These are phyloP conservation scores for Chlamydomonas schloesseri DNA, from an alignment of 139 green algal genomes.

Conservation along the genomic window DNA sequence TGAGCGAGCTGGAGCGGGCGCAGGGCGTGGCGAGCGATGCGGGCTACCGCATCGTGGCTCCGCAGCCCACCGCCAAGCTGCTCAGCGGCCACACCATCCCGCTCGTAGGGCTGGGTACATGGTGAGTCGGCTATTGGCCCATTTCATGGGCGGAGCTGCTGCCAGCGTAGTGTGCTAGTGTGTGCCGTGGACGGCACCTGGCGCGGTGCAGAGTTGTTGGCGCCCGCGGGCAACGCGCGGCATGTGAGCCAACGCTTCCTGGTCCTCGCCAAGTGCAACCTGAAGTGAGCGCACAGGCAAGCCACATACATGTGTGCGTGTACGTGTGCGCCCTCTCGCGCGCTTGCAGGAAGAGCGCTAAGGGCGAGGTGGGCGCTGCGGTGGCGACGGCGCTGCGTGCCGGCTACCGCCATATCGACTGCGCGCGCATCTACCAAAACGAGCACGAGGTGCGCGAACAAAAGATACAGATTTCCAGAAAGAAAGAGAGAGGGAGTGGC, in stretches of 20 bases:
- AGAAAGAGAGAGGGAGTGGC: no score
- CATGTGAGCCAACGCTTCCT: no score
- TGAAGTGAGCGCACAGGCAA: no score
- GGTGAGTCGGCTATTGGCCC: constrained; percentile 27
- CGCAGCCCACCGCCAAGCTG: constrained; percentile 41
- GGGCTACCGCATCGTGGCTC: constrained; percentile 18
- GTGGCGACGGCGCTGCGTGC: constrained; percentile 62
- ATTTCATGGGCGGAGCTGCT: neutral
- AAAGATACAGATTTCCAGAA: no score
- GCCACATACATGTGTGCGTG: no score
- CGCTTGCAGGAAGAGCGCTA: constrained; percentile 53
- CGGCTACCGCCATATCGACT: constrained; percentile 79
- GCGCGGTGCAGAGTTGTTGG: no score
- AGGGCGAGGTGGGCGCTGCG: constrained; percentile 61
- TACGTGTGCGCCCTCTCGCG: no score
- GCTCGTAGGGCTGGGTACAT: constrained; percentile 76
- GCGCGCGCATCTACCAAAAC: constrained; percentile 65
- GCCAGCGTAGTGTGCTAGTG: neutral
- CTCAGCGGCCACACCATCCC: constrained; percentile 68
- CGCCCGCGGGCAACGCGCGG: no score
- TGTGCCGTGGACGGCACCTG: no score
- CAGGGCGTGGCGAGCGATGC: neutral
- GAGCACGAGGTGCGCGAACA: constrained; percentile 58
- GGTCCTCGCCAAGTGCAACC: no score
- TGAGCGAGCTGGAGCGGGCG: constrained; percentile 13